Base-by-base conservation (phyloP, 805 yeast genomes). In the Lachancea kluyveri region DNA sequence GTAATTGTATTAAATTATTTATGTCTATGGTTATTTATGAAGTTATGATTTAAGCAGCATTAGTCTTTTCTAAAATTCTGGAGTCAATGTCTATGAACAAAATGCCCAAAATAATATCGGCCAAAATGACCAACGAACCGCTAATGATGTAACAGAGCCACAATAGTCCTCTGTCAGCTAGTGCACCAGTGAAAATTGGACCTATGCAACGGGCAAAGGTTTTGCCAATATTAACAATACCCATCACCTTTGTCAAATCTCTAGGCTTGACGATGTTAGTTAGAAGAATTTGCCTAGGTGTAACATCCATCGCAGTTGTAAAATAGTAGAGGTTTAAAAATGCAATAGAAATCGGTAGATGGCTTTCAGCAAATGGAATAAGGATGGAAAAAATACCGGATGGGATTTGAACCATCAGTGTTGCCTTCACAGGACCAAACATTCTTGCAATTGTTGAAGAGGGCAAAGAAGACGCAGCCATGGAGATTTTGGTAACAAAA, bases 201-300 rank as follows among this genome's bases (percentile, higher is more conserved):
- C 95, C 94, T 8, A 83, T 52, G 26, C 92, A 75, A 39, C 94
- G 67, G 0, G 94, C 94, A 41, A 83, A 68, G 1, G 95, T 88
- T 54, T 86, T 85, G 16, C 81, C 86, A 22, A 87, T 77, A 49
- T 86, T 87, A 7, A 87, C 95, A 2, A 82, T 64, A 2, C 96
- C 96, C 76, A 87, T 69, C 1, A 81, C 87, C 44, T 67, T 72
- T 3, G 94, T 77, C 28, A 88, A 61, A 29, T 84, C 92, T 8
- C 64, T 56, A 8, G 70, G 68, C 10, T 68, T 66, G 23, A 87
- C 74, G 13, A 85, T 62, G 2, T 82, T 68, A 0, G 94, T 77
- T 30, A 87, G 58, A 24, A 87, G 64, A 6, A 86, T 73, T 57
- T 86, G 95, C 31, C 96, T 71, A 5, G 96, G 95, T 3, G 86